These are phyloP conservation scores for Fusarium phyllophilum DNA, from an alignment of 2,329 filamentous ascomycete species.

Conservation along the genomic window DNA sequence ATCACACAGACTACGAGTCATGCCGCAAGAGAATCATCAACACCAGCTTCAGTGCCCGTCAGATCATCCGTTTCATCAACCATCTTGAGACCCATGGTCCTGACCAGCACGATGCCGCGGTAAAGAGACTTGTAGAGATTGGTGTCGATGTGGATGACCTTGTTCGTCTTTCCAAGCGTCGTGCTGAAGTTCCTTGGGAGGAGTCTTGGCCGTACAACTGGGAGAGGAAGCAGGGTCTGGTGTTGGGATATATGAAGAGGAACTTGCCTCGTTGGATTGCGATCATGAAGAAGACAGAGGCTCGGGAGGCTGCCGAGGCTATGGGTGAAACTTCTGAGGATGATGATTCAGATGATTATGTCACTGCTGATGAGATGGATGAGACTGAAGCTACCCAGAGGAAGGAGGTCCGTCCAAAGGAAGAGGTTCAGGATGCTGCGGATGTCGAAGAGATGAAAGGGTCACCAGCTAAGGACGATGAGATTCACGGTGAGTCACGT, in stretches of 20 bases:
- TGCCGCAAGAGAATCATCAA: background rate
- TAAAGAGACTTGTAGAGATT: background rate
- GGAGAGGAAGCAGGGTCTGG: background rate
- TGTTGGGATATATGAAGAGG: background rate
- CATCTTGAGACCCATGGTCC: background rate
- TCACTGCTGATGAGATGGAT: background rate
- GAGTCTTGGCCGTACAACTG: background rate
- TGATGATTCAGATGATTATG: too few species aligned
- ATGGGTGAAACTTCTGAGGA: background rate
- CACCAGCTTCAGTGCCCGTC: background rate
- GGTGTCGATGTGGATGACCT: background rate
- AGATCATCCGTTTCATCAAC: background rate
- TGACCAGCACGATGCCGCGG: background rate
- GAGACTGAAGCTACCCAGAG: background rate
- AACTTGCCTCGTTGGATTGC: background rate
- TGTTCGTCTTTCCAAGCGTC: background rate
- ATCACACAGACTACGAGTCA: background rate
- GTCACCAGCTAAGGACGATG: background rate
- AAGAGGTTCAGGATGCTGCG: background rate
- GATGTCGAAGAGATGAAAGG: background rate
- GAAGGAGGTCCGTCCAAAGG: fast-evolving
- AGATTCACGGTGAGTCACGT: background rate
- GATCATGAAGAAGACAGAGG: background rate
- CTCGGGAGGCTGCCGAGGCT: background rate
- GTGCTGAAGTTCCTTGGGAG: background rate